Conservation (phyloP, 169 alveolate genomes). For the Plasmodium ovale region DNA sequence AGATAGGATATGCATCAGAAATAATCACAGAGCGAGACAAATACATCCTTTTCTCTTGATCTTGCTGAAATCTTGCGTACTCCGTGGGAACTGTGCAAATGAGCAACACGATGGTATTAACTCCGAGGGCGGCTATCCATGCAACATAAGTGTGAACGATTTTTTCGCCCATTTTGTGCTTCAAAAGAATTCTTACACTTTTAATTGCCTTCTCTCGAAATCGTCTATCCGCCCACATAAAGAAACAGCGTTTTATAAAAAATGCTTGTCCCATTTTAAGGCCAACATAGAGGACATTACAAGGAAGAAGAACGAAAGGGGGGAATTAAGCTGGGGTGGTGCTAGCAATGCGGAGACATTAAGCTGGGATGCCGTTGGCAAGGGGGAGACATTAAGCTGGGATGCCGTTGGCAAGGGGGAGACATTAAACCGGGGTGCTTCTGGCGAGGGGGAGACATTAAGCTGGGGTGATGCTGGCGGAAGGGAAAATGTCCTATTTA, state of each 20-base stretch:
- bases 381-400: no score
- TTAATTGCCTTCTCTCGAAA: not conserved
- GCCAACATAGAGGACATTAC: conserved; percentile 4
- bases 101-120: no score
- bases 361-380: no score
- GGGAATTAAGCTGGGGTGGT: no score
- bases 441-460: no score
- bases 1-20: not conserved
- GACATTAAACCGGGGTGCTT: no score
- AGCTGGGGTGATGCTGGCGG: no score
- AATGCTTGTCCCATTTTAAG: conserved; percentile 6
- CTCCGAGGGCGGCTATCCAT: no score
- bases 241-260: not conserved
- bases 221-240: conserved; percentile 20
- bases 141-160: conserved; percentile 1
- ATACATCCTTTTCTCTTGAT: not conserved
- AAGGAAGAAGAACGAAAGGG: not conserved
- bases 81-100: not conserved
- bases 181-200: conserved; percentile 5
- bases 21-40: not conserved
- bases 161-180: conserved; percentile 2
- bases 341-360: no score
- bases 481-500: no score
- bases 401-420: no score
- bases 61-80: not conserved